These are phyloP conservation scores for Mycena venus DNA, from an alignment of 768 basidiomycete genomes.

Conservation along the genomic window DNA sequence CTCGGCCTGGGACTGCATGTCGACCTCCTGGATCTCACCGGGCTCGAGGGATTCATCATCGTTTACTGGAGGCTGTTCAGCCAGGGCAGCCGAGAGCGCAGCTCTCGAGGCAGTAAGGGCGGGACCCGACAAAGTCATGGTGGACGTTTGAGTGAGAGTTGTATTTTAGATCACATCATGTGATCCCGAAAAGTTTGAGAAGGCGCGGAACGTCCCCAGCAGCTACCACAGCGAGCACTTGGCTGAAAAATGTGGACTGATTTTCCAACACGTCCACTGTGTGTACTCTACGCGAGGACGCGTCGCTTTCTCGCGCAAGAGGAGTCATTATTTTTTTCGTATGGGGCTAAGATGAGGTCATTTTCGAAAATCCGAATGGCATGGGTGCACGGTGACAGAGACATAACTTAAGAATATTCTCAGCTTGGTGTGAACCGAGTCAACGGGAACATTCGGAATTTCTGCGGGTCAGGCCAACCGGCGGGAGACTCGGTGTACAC, in stretches of 20 bases:
- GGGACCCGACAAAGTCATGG: slow-evolving; percentile 64
- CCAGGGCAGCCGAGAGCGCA: slow-evolving; percentile 80
- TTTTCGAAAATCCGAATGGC: background rate
- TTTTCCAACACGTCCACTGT: background rate
- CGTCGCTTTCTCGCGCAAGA: background rate
- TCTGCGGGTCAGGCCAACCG: no score
- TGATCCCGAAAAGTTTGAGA: no score
- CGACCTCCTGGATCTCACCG: slow-evolving; percentile 89
- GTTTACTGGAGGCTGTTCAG: slow-evolving; percentile 62
- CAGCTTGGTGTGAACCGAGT: no score
- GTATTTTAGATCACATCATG: slow-evolving; percentile 35
- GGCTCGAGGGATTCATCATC: slow-evolving; percentile 69
- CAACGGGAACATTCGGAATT: no score
- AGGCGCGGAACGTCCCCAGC: no score
- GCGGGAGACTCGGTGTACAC: no score
- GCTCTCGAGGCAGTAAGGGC: slow-evolving; percentile 86
- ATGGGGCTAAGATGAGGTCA: background rate
- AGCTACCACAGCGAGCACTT: no score
- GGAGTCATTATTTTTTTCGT: background rate
- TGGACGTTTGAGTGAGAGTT: slow-evolving; percentile 27
- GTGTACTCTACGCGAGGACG: background rate
- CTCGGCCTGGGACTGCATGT: slow-evolving; percentile 87
- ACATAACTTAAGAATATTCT: no score
- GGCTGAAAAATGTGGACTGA: no score
- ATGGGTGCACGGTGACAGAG: no score